Evolutionary conservation across 2,329 filamentous ascomycete species (phyloP), one percentile per base, ranked within the genome.

Genomic region (Hypoxylon sp.): DNA sequence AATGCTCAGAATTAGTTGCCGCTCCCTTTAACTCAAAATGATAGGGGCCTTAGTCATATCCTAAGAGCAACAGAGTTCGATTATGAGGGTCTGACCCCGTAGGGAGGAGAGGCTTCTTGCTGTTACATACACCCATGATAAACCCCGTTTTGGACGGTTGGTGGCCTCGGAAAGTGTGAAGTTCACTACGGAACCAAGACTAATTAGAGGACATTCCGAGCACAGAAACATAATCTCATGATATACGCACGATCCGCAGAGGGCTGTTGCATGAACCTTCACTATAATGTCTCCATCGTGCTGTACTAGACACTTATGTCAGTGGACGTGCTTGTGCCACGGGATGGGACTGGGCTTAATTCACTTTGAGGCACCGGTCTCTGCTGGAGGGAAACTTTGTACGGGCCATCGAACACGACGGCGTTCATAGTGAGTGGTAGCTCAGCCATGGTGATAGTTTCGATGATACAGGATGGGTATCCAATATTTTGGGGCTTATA

Each of bases 151-250:
- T 84, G 6, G 89, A 91, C 24, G 89, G 86, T 76, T 97, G 89
- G 74, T 93, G 91, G 37, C 94, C 94, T 50, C 94, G 91, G 81
- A 91, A 97, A 59, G 93, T 89, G 80, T 97, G 94, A 39, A 97
- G 85, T 77, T 97, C 94, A 76, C 92, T 94, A 55, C 29, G 32
- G 32, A 6, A 31, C 19, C 44, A n/a, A 29, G 21, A 11, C 19
- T 19, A 3, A 52, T 68, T 17, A 68, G 65, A 52, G 50, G 46
- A 46, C 44, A 2, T 47, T 42, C 39, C 24, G 55, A 15, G 31
- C n/a, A 11, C 32, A 42, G n/a, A 65, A 51, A 53, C 29, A 42
- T 51, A 51, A 19, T 32, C 62, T 48, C 13, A 52, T 31, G 31
- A 42, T 50, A 42, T 65, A 83, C 88, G 76, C 82, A 94, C 93